A percentile compares a stretch with the other conserved stretches of the same genome.
phyloP scores from a whole-genome alignment of 345 rosid species.

The Populus pruinosa region DNA sequence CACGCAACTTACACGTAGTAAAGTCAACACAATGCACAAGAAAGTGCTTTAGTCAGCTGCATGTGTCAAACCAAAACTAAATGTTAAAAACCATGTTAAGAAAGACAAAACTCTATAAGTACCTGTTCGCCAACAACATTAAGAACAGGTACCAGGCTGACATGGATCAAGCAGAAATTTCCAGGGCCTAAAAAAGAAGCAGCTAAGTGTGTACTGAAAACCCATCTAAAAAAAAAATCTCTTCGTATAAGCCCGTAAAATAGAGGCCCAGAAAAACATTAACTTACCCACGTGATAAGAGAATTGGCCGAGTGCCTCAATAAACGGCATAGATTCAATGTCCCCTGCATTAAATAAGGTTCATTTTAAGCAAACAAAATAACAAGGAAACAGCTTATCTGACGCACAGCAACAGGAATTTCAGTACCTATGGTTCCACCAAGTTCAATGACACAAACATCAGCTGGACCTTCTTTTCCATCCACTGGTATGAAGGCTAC shows the following conservation, averaged over 20 bases:
- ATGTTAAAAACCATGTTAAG: not conserved
- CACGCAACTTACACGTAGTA: not conserved
- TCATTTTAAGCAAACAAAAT: not conserved
- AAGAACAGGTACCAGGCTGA: constrained; percentile 95
- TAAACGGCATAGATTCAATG: constrained; percentile 96
- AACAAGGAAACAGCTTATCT: not conserved
- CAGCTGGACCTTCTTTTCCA: constrained; percentile 79
- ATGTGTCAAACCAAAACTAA: not conserved
- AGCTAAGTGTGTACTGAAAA: not conserved
- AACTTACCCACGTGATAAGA: constrained; percentile 84
- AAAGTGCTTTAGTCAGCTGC: not conserved
- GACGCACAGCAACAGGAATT: not conserved
- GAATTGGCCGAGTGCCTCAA: constrained; percentile 94
- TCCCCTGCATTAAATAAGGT: constrained; percentile 59
- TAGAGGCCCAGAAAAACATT: constrained; percentile 1
- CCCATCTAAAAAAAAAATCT: not conserved
- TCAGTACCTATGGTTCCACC: constrained; percentile 93
- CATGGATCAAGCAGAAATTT: constrained; percentile 94
- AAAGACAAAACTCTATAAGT: not conserved
- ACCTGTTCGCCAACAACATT: constrained; percentile 99
- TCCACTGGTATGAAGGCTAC: constrained; percentile 81
- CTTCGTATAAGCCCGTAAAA: not conserved
- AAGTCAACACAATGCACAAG: not conserved
- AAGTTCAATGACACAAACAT: constrained; percentile 96
- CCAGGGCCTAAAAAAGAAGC: constrained; percentile 57